Percentiles rank a stretch among this genome's conserved stretches.
These are phyloP conservation scores for Phaeosphaeria sp. DNA, from an alignment of 2,329 filamentous ascomycete genomes.

Conservation along the genomic window DNA sequence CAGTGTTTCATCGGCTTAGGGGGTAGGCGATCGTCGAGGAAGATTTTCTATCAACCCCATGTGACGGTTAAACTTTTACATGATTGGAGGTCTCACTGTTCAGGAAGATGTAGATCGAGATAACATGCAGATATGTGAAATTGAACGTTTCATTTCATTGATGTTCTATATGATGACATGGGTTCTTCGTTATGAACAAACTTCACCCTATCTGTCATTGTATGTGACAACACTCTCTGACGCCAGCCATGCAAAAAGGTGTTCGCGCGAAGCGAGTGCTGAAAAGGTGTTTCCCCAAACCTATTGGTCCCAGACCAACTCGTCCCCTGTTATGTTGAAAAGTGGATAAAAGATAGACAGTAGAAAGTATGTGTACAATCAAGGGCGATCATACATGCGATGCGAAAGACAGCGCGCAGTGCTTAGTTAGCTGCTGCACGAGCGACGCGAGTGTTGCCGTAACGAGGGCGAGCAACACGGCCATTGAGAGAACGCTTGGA, in stretches of 20 bases:
- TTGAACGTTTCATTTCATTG: not conserved
- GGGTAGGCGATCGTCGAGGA: not conserved
- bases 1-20: not conserved
- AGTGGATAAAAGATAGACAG: conserved; percentile 8
- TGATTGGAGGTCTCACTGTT: not conserved
- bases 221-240: not conserved
- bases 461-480: conserved; percentile 35
- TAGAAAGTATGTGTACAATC: conserved; percentile 8
- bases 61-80: too few species aligned
- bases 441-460: conserved; percentile 7
- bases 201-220: not conserved
- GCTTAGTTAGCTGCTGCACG: not conserved
- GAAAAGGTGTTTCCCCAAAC: conserved; percentile 11
- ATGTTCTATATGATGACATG: not conserved
- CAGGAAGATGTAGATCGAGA: not conserved
- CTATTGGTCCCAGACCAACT: conserved; percentile 17
- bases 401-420: not conserved
- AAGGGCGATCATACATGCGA: not conserved
- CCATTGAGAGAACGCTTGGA: conserved; percentile 40
- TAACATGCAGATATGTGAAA: too few species aligned
- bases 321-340: conserved; percentile 10
- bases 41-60: not conserved
- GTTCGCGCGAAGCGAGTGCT: conserved; percentile 6
- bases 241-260: conserved; percentile 12
- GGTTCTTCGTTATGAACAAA: not conserved